phyloP scores from a whole-genome alignment of 2,329 filamentous ascomycete species.

The Fusarium proliferatum region DNA sequence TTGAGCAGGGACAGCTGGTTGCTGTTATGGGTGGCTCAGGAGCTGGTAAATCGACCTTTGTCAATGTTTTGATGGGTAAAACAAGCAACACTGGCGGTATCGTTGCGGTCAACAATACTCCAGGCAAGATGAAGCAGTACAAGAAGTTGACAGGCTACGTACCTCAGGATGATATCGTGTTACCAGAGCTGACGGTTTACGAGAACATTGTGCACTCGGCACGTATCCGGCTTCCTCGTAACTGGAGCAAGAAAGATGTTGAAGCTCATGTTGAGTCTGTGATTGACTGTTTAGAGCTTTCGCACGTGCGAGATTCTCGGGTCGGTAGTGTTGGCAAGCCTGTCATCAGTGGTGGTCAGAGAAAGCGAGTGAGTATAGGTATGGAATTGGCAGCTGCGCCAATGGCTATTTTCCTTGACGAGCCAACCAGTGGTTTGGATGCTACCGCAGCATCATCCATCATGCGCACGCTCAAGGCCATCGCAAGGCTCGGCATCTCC shows the following conservation, averaged over 20 bases:
- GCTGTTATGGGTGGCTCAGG: slow-evolving; percentile 70
- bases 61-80: slow-evolving; percentile 72
- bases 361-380: slow-evolving; percentile 69
- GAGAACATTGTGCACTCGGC: slow-evolving; percentile 72
- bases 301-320: slow-evolving; percentile 61
- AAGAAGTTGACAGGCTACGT: slow-evolving; percentile 72
- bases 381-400: slow-evolving; percentile 68
- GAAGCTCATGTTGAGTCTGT: slow-evolving; percentile 65
- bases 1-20: slow-evolving; percentile 64
- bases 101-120: slow-evolving; percentile 64
- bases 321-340: slow-evolving; percentile 64
- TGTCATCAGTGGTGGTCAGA: slow-evolving; percentile 66
- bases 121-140: slow-evolving; percentile 61
- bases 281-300: slow-evolving; percentile 64
- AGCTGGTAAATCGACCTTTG: slow-evolving; percentile 69
- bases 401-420: slow-evolving; percentile 65
- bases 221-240: slow-evolving; percentile 62
- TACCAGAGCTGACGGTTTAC: slow-evolving; percentile 68
- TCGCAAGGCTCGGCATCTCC: slow-evolving; percentile 66
- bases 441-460: slow-evolving; percentile 66
- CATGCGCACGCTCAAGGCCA: slow-evolving; percentile 64
- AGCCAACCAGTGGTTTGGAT: slow-evolving; percentile 65
- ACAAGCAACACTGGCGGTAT: slow-evolving; percentile 60
- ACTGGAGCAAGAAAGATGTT: slow-evolving; percentile 62
- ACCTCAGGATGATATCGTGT: slow-evolving; percentile 70